Evolutionary conservation across 495 filamentous ascomycete species (phyloP).

Genomic region (Penicillium crystallinum): DNA sequence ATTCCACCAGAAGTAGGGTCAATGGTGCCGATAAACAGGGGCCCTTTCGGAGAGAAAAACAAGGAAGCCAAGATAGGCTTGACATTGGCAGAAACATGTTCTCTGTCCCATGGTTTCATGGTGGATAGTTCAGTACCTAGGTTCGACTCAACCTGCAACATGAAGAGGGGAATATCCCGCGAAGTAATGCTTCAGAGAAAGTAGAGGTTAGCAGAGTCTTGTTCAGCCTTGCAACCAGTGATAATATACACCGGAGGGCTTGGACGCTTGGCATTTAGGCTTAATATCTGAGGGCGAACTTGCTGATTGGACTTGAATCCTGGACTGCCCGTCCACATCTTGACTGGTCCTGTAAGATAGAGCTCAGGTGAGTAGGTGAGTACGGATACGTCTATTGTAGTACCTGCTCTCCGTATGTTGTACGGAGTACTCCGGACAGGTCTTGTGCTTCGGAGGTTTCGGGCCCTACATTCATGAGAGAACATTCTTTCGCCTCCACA

Average conservation of each 20-base stretch:
- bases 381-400: too few species aligned
- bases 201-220: slow-evolving; percentile 9
- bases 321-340: not conserved
- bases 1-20: not conserved
- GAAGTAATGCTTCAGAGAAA: slow-evolving; percentile 4
- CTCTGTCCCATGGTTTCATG: slow-evolving; percentile 8
- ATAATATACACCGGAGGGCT: slow-evolving; percentile 14
- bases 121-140: not conserved
- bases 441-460: slow-evolving; percentile 12
- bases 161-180: slow-evolving; percentile 4
- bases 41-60: not conserved
- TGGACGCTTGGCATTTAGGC: slow-evolving; percentile 23
- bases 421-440: not conserved
- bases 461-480: slow-evolving; percentile 11
- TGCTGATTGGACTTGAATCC: not conserved
- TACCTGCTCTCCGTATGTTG: too few species aligned
- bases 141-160: too few species aligned
- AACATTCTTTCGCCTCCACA: slow-evolving; percentile 29
- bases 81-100: not conserved
- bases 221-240: slow-evolving; percentile 9
- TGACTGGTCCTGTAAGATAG: not conserved
- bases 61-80: not conserved
- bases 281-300: slow-evolving; percentile 15
- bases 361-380: too few species aligned
- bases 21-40: not conserved